phyloP scores from a whole-genome alignment of 495 filamentous ascomycete species.

The Gamarada debralockiae region DNA sequence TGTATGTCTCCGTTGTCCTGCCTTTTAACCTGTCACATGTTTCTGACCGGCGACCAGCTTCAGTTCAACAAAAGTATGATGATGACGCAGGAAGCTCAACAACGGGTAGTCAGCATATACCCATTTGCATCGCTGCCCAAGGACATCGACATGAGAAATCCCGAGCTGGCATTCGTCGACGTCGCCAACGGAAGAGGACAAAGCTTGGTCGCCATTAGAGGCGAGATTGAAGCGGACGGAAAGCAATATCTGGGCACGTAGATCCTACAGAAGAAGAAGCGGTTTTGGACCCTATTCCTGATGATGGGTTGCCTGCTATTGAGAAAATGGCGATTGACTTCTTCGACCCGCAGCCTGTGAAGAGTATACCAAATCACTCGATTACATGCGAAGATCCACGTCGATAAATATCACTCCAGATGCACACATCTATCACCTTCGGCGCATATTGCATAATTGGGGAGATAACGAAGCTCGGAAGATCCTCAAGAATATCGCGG shows the following conservation, averaged over 20 bases:
- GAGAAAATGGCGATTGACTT: constrained; percentile 39
- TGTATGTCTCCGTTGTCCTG: constrained; percentile 1
- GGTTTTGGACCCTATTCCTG: constrained; percentile 6
- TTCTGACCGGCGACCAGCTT: too few species aligned
- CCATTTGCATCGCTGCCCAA: constrained; percentile 11
- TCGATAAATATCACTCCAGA: too few species aligned
- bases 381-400: too few species aligned
- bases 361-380: constrained; percentile 25
- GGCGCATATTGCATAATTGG: constrained; percentile 23
- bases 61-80: too few species aligned
- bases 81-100: constrained; percentile 16
- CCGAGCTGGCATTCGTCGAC: constrained; percentile 19
- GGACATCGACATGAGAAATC: too few species aligned
- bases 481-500: too few species aligned
- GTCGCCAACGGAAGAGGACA: constrained; percentile 27
- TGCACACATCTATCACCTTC: constrained; percentile 34
- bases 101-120: constrained; percentile 23
- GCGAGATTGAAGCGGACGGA: constrained; percentile 2
- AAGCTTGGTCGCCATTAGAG: constrained; percentile 26
- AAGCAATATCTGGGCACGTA: constrained; percentile 28
- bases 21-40: too few species aligned
- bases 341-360: constrained; percentile 38
- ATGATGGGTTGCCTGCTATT: constrained; percentile 26
- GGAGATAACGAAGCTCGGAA: constrained; percentile 16
- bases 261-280: constrained; percentile 10